Evolutionary conservation across 2,329 filamentous ascomycete genomes (phyloP), one percentile per base, ranked within the genome.

Genomic region (Alternaria infectoria): DNA sequence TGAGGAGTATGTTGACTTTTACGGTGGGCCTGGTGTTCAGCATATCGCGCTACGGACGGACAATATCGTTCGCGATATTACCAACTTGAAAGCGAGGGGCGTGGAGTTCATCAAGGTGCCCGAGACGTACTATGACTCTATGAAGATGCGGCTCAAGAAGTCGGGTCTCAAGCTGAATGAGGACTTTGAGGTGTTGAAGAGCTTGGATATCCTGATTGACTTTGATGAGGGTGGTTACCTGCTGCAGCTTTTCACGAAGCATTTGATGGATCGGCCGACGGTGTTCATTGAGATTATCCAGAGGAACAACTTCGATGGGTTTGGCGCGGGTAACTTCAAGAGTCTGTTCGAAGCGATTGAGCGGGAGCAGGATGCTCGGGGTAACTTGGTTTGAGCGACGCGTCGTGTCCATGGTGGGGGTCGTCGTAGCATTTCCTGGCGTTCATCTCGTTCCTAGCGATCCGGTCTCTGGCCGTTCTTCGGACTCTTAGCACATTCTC

Each of bases 281-380:
- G 94, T 97, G 26, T 97, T 97, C 78, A 89, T 97, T 67, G 95
- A 97, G 86, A 97, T 97, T 73, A 97, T 97, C 73, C 93, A 97
- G 84, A 85, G 94, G 61, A 90, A 96, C 73, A 90, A 93, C 68
- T 97, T 97, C 79, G 90, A 91, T 30, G 95, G 95, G 0, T 97
- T 97, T 72, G 94, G 95, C 5, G 95, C 94, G 0, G 95, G 95
- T 1, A 98, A 97, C 81, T 97, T 97, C 84, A 97, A 93, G 88
- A 93, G 91, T 65, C 76, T 97, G 72, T 97, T 97, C 74, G 94
- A 97, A 85, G 94, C 95, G 3, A 96, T 97, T 79, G 95, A 97
- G 86, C 85, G 94, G 54, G 94, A 97, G 81, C 95, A 97, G 85
- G 93, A 89, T 49, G 85, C 91, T 79, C 86, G 94, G 59, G 94